Conservation (phyloP, 352 stramenopile genomes). For the Phytophthora pisi region DNA sequence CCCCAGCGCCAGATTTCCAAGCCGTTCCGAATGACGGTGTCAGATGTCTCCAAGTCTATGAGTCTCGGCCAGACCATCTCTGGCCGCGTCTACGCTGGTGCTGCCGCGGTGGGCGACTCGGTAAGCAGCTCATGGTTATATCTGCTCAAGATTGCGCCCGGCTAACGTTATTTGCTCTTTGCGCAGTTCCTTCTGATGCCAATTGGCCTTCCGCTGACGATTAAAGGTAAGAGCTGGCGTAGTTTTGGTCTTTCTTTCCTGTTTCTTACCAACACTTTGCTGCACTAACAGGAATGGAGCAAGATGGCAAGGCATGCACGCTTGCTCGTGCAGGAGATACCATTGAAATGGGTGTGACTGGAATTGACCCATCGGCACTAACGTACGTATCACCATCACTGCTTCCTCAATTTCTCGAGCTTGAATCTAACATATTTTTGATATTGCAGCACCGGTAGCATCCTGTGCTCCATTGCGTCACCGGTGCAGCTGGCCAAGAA, state of each 20-base stretch:
- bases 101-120: conserved; percentile 68
- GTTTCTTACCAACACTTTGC: not conserved
- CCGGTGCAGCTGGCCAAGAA: conserved; percentile 72
- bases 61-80: conserved; percentile 80
- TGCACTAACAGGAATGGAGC: conserved; percentile 68
- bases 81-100: conserved; percentile 86
- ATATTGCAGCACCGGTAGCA: conserved; percentile 66
- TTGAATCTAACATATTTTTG: conserved; percentile 8
- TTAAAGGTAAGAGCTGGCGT: conserved; percentile 56
- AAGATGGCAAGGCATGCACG: conserved; percentile 67
- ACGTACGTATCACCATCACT: conserved; percentile 39
- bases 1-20: conserved; percentile 83
- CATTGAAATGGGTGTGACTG: conserved; percentile 77
- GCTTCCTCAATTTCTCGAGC: not conserved
- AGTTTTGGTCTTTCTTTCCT: not conserved
- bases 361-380: conserved; percentile 72
- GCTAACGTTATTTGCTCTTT: not conserved
- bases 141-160: not conserved
- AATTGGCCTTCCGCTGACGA: conserved; percentile 51
- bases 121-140: conserved; percentile 32
- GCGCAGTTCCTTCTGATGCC: conserved; percentile 70
- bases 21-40: conserved; percentile 86
- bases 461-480: conserved; percentile 83
- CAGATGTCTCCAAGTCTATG: conserved; percentile 88
- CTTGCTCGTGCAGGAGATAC: conserved; percentile 79